A percentile compares a stretch with the other conserved stretches of the same genome.
Evolutionary conservation across 805 yeast species (phyloP).

Genomic region (Cephaloascus albidus): DNA sequence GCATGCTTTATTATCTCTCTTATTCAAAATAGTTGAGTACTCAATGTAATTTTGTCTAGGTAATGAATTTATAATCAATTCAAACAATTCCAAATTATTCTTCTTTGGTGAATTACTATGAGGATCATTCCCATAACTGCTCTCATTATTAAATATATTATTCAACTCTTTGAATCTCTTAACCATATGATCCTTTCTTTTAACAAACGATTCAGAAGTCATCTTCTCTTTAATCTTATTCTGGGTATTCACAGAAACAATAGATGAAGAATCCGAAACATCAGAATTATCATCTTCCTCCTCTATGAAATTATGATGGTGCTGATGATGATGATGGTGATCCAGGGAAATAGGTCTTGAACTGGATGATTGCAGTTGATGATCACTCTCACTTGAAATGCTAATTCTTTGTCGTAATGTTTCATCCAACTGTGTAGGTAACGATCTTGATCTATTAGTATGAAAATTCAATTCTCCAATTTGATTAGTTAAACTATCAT

Average conservation of each 20-base stretch:
- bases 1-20: conserved; percentile 3
- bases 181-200: neutral
- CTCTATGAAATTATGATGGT: neutral
- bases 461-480: neutral
- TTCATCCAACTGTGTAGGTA: neutral
- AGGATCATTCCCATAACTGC: neutral
- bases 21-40: conserved; percentile 3
- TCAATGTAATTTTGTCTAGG: conserved; percentile 3
- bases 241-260: neutral
- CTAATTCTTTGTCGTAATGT: neutral
- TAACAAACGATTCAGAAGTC: neutral
- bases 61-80: conserved; percentile 2
- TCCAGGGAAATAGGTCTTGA: neutral
- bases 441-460: neutral
- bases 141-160: neutral
- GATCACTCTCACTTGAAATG: no score
- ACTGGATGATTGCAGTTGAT: neutral
- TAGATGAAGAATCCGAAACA: neutral
- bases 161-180: neutral
- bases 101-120: neutral
- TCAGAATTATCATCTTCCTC: neutral
- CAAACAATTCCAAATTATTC: conserved; percentile 3
- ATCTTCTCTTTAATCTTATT: neutral
- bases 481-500: neutral
- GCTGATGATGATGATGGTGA: neutral